These are phyloP conservation scores for Ogataea angusta DNA, from an alignment of 805 yeast genomes.

Conservation along the genomic window DNA sequence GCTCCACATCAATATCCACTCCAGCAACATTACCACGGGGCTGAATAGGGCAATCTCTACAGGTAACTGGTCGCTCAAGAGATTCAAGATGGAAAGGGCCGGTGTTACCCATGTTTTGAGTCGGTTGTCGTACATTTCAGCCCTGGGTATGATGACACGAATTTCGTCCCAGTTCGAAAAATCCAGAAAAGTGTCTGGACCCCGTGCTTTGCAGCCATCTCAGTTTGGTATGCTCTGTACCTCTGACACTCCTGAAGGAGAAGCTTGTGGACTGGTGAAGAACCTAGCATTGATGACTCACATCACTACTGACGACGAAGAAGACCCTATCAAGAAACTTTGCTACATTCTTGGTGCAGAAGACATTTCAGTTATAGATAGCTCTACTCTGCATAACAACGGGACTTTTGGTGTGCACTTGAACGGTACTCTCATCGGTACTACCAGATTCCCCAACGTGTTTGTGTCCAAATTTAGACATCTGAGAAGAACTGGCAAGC, in stretches of 20 bases:
- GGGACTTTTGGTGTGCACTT: constrained; percentile 84
- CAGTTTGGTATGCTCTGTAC: constrained; percentile 99
- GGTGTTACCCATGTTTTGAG: constrained; percentile 97
- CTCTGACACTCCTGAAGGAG: constrained; percentile 99
- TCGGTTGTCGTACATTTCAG: constrained; percentile 87
- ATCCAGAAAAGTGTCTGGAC: constrained; percentile 96
- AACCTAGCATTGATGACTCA: constrained; percentile 98
- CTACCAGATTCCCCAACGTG: constrained; percentile 79
- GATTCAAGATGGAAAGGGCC: constrained; percentile 99
- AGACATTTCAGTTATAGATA: constrained; percentile 74
- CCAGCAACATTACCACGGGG: constrained; percentile 91
- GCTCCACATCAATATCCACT: constrained; percentile 82
- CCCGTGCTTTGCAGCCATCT: constrained; percentile 97
- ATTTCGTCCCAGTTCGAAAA: constrained; percentile 98
- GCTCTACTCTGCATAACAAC: constrained; percentile 70
- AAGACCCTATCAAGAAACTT: constrained; percentile 73
- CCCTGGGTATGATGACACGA: constrained; percentile 99
- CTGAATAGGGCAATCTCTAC: constrained; percentile 95
- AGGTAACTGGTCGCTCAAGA: constrained; percentile 97
- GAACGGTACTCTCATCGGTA: constrained; percentile 93
- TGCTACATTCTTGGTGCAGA: constrained; percentile 89
- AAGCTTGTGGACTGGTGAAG: constrained; percentile 98
- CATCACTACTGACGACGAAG: constrained; percentile 97
- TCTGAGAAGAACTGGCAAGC: constrained; percentile 77
- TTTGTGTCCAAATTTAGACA: constrained; percentile 77